phyloP scores from a whole-genome alignment of 1,284 basidiomycete species.

The Cronartium quercuum region DNA sequence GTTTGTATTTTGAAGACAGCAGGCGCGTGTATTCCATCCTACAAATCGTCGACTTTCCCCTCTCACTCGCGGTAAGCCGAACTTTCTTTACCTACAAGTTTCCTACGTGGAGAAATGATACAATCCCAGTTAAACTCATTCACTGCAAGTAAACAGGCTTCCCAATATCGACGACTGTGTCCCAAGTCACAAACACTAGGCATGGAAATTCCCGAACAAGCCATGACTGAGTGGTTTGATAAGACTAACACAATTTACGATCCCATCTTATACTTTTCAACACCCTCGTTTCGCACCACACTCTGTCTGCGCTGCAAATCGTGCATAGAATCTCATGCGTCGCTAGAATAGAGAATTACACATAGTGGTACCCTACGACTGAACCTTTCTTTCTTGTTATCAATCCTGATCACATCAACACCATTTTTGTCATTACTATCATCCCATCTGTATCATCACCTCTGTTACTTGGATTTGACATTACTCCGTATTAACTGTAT shows the following conservation, averaged over 20 bases:
- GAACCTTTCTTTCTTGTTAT: too few relatives aligned
- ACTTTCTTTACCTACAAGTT: neutral
- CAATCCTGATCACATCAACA: too few relatives aligned
- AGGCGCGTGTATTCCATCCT: neutral
- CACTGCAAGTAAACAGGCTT: neutral
- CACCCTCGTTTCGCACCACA: neutral
- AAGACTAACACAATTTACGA: neutral
- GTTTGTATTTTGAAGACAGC: neutral
- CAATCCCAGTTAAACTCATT: neutral
- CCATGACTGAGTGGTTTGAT: neutral
- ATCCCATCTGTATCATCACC: too few relatives aligned
- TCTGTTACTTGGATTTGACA: too few relatives aligned
- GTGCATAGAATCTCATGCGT: neutral
- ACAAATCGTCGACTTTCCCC: neutral
- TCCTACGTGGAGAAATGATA: neutral
- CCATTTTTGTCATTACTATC: too few relatives aligned
- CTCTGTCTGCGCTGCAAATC: neutral
- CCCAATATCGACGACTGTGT: neutral
- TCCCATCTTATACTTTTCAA: neutral
- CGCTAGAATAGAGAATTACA: neutral
- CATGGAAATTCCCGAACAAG: neutral
- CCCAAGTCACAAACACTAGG: neutral
- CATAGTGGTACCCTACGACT: too few relatives aligned
- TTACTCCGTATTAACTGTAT: neutral
- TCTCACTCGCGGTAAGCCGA: neutral